These are phyloP conservation scores for Candida nanaspora DNA, from an alignment of 805 yeast genomes.

Conservation along the genomic window DNA sequence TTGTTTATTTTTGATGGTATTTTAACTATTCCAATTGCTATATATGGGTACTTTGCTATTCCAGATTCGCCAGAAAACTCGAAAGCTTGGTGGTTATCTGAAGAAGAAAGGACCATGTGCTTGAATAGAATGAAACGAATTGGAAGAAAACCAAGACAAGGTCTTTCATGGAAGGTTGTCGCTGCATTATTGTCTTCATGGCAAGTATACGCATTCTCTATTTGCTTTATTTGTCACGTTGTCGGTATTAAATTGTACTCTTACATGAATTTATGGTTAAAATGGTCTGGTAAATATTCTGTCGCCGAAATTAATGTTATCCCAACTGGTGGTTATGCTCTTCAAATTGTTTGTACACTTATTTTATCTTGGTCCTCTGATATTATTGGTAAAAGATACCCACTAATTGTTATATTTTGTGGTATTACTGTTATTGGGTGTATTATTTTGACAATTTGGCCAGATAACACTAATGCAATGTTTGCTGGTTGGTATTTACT, in stretches of 20 bases:
- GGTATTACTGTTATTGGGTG: constrained; percentile 13
- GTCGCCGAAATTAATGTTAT: constrained; percentile 21
- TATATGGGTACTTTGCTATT: constrained; percentile 44
- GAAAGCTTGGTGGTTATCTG: constrained; percentile 19
- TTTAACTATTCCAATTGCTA: constrained; percentile 49
- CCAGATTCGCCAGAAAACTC: constrained; percentile 56
- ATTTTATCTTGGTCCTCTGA: constrained; percentile 23
- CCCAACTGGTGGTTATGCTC: constrained; percentile 27
- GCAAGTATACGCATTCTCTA: constrained; percentile 13
- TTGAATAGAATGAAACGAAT: constrained; percentile 6
- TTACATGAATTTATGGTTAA: constrained; percentile 25
- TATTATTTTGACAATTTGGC: constrained; percentile 12
- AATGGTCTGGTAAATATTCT: constrained; percentile 14
- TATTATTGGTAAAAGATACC: constrained; percentile 21
- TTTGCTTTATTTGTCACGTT: constrained; percentile 14
- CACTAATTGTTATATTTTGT: constrained; percentile 16
- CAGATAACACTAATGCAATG: constrained; percentile 13
- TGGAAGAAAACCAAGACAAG: constrained; percentile 10
- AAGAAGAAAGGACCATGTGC: constrained; percentile 19
- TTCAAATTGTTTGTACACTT: constrained; percentile 21
- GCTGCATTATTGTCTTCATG: constrained; percentile 7
- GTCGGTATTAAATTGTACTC: constrained; percentile 13
- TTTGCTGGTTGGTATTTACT: constrained; percentile 18
- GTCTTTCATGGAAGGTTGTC: constrained; percentile 6
- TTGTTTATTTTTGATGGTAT: constrained; percentile 56